A percentile compares a stretch with the other conserved stretches of the same genome.
phyloP scores from a whole-genome alignment of 345 rosid species.

The Moricandia arvensis region DNA sequence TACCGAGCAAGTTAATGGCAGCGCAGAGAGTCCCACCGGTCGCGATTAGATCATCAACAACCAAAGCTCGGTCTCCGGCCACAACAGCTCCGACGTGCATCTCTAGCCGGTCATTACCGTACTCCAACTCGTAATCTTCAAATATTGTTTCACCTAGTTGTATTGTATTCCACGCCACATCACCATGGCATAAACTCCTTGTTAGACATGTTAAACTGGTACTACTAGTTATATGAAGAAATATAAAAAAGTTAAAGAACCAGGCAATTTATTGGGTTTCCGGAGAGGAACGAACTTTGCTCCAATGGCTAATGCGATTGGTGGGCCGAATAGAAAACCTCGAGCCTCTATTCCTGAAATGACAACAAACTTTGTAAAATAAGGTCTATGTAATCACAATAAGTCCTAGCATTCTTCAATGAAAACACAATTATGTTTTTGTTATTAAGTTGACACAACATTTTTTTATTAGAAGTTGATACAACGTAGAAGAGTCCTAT shows the following conservation, averaged over 20 bases:
- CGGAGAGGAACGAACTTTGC: constrained; percentile 96
- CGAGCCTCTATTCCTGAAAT: constrained; percentile 91
- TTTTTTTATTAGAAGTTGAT: too few species aligned
- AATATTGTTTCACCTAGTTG: constrained; percentile 74
- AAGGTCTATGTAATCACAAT: not conserved
- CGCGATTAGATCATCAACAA: constrained; percentile 87
- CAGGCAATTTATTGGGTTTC: constrained; percentile 89
- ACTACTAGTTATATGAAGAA: not conserved
- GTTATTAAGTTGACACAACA: not conserved
- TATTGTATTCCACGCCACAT: constrained; percentile 12
- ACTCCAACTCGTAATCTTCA: constrained; percentile 80
- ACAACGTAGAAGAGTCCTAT: not conserved
- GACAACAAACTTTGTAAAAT: not conserved
- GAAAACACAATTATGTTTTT: not conserved
- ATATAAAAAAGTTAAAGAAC: constrained; percentile 36
- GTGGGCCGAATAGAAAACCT: constrained; percentile 92
- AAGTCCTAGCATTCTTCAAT: not conserved
- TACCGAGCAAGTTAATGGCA: constrained; percentile 91
- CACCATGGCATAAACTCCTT: not conserved
- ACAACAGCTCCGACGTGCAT: constrained; percentile 91
- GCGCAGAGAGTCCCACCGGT: constrained; percentile 97
- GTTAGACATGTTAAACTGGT: not conserved
- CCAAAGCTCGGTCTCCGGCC: constrained; percentile 71
- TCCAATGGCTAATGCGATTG: constrained; percentile 95
- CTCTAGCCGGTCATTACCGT: constrained; percentile 87